phyloP scores from a whole-genome alignment of 2,329 filamentous ascomycete genomes.

The Pezicula radicicola region DNA sequence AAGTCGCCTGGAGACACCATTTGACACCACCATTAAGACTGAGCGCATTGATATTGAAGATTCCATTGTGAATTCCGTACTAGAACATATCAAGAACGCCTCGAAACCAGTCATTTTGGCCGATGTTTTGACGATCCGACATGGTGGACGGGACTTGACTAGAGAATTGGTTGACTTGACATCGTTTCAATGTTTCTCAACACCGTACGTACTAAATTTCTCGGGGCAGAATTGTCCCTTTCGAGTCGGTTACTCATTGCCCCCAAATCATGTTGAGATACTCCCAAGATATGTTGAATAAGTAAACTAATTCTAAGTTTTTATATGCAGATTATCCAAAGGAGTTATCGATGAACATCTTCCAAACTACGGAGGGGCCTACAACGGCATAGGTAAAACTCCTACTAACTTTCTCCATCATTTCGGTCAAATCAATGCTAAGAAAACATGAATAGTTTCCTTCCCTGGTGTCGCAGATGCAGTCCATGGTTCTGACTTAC shows the following conservation, averaged over 20 bases:
- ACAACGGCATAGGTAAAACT: slow-evolving; percentile 38
- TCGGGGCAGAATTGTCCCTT: too few species aligned
- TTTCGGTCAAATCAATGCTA: background rate
- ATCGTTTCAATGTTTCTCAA: slow-evolving; percentile 44
- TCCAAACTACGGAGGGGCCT: slow-evolving; percentile 47
- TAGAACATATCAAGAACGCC: slow-evolving; percentile 40
- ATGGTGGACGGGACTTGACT: slow-evolving; percentile 15
- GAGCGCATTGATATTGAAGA: slow-evolving; percentile 20
- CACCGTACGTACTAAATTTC: slow-evolving; percentile 17
- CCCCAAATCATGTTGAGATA: too few species aligned
- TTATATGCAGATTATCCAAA: slow-evolving; percentile 36
- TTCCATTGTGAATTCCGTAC: slow-evolving; percentile 29
- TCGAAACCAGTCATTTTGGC: slow-evolving; percentile 48
- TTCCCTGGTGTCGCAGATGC: slow-evolving; percentile 30
- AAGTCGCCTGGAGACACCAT: slow-evolving; percentile 25
- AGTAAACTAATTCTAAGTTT: too few species aligned
- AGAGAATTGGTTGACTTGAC: slow-evolving; percentile 40
- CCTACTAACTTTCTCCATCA: background rate
- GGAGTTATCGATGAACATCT: slow-evolving; percentile 45
- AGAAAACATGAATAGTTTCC: slow-evolving; percentile 14
- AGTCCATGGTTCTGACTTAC: slow-evolving; percentile 38
- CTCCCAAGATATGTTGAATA: too few species aligned
- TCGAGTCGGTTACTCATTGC: too few species aligned
- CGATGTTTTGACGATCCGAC: slow-evolving; percentile 41
- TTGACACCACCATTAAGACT: slow-evolving; percentile 20